Evolutionary conservation across 306 rosid species (phyloP).

Genomic region (Chamaecrista fasciculata): DNA sequence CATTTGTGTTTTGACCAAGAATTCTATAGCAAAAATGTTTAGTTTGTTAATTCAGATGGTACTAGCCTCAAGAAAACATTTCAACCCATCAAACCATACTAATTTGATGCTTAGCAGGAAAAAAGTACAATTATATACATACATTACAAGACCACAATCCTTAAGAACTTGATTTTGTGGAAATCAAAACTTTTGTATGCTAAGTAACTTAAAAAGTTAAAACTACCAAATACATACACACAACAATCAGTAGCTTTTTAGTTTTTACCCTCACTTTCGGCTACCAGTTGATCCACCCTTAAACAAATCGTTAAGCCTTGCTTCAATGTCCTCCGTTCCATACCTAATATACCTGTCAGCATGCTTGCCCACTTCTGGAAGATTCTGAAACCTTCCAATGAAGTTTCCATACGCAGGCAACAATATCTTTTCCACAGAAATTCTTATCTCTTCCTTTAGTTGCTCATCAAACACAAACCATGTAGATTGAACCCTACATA

Average conservation of each 20-base stretch:
- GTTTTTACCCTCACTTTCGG: conserved; percentile 50
- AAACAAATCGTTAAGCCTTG: conserved; percentile 46
- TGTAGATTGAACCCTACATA: conserved; percentile 47
- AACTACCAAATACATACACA: conserved; percentile 32
- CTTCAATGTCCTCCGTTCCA: conserved; percentile 41
- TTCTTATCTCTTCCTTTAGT: conserved; percentile 54
- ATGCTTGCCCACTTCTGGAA: conserved; percentile 49
- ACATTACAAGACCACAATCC: neutral
- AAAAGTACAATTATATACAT: no score
- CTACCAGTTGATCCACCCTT: conserved; percentile 49
- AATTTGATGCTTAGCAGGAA: no score
- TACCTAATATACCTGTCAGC: conserved; percentile 46
- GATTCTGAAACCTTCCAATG: conserved; percentile 44
- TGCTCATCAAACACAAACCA: conserved; percentile 58
- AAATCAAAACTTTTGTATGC: conserved; percentile 16
- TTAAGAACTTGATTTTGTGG: conserved; percentile 10
- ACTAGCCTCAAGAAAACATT: no score
- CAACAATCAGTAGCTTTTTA: conserved; percentile 23
- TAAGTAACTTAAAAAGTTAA: no score
- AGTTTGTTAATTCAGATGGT: no score
- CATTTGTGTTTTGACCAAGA: no score
- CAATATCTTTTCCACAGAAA: conserved; percentile 40
- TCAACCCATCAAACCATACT: no score
- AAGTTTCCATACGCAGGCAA: conserved; percentile 55
- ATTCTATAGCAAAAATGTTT: no score